These are phyloP conservation scores for Delonix regia DNA, from an alignment of 306 rosid genomes.

Conservation along the genomic window DNA sequence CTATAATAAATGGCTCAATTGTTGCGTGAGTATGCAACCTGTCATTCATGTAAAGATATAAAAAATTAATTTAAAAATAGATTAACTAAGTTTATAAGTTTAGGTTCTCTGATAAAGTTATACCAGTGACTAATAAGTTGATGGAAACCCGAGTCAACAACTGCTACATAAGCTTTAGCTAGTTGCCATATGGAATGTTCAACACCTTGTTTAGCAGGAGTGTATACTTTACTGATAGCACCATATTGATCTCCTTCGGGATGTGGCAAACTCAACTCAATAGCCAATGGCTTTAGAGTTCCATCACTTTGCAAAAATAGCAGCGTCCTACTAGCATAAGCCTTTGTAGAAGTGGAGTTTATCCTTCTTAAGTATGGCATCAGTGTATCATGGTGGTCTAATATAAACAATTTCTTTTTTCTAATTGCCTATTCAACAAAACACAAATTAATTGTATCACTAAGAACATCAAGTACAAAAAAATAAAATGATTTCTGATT, in stretches of 20 bases:
- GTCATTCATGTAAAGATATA: slow-evolving; percentile 13
- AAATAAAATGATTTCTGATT: neutral
- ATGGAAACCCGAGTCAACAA: slow-evolving; percentile 76
- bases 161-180: slow-evolving; percentile 79
- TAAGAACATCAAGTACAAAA: neutral
- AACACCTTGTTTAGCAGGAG: slow-evolving; percentile 60
- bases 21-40: slow-evolving; percentile 85
- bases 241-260: slow-evolving; percentile 60
- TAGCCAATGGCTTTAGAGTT: slow-evolving; percentile 76
- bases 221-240: slow-evolving; percentile 56
- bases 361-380: slow-evolving; percentile 71
- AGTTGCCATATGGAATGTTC: slow-evolving; percentile 68
- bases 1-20: slow-evolving; percentile 83
- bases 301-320: slow-evolving; percentile 68
- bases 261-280: slow-evolving; percentile 82
- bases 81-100: neutral
- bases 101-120: slow-evolving; percentile 1
- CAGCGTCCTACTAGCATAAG: slow-evolving; percentile 72
- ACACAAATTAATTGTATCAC: neutral
- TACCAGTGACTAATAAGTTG: slow-evolving; percentile 86
- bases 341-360: slow-evolving; percentile 63
- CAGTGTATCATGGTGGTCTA: slow-evolving; percentile 78
- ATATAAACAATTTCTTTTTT: slow-evolving; percentile 56
- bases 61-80: neutral
- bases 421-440: slow-evolving; percentile 60